Conservation (phyloP, 768 basidiomycete species). For the Russula sp. region DNA sequence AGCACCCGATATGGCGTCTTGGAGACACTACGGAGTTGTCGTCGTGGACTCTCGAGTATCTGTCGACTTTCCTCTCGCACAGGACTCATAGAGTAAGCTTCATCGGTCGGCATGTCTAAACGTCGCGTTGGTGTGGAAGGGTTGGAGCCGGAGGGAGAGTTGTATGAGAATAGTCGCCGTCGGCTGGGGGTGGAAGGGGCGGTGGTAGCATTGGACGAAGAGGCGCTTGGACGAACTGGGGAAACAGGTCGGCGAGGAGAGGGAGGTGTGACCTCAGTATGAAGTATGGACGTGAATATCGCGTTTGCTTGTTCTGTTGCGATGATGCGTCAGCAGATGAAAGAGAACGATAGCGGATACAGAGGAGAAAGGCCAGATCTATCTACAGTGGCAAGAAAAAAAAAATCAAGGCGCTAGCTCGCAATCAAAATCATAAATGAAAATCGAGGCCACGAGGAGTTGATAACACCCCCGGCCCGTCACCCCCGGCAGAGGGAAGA, state of each 20-base stretch:
- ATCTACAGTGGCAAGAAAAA: not conserved
- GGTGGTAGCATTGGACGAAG: conserved; percentile 33
- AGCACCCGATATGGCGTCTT: conserved; percentile 97
- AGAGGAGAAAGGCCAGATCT: conserved; percentile 6
- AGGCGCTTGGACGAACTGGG: conserved; percentile 40
- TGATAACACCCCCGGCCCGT: conserved; percentile 4
- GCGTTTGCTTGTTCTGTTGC: conserved; percentile 76
- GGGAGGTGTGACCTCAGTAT: conserved; percentile 73
- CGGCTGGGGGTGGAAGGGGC: conserved; percentile 46
- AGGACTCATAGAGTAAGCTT: conserved; percentile 87
- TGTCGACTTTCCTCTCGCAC: conserved; percentile 79
- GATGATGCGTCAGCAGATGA: conserved; percentile 26
- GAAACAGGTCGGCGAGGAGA: conserved; percentile 62
- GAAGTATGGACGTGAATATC: conserved; percentile 72
- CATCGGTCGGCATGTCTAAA: conserved; percentile 82
- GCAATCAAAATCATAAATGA: conserved; percentile 3
- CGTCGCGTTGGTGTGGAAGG: conserved; percentile 53
- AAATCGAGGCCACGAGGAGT: not conserved
- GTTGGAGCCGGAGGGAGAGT: conserved; percentile 53
- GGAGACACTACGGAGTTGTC: conserved; percentile 76
- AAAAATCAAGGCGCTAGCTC: not conserved
- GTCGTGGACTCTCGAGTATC: conserved; percentile 80
- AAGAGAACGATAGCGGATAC: conserved; percentile 31
- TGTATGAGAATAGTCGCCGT: conserved; percentile 66
- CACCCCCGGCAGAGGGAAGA: not conserved